phyloP scores from a whole-genome alignment of 768 basidiomycete species.

The Gymnopilus dilepis region DNA sequence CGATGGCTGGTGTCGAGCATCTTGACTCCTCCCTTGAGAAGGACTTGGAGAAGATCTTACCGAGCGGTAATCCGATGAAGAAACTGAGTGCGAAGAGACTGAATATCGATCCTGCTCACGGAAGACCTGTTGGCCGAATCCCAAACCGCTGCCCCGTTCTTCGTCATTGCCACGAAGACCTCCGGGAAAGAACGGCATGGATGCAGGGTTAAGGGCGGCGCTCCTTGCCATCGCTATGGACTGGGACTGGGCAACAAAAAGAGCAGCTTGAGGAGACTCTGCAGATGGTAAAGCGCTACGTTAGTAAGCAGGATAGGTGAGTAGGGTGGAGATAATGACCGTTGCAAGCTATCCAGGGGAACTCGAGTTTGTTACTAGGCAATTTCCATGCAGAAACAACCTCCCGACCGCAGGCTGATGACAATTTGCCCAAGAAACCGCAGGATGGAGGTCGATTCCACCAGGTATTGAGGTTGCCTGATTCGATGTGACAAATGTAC shows the following conservation, averaged over 20 bases:
- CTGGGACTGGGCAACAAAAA: slow-evolving; percentile 39
- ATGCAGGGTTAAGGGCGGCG: slow-evolving; percentile 79
- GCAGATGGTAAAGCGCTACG: slow-evolving; percentile 25
- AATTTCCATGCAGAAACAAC: slow-evolving; percentile 48
- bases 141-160: slow-evolving; percentile 49
- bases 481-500: slow-evolving; percentile 20
- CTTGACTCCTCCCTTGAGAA: slow-evolving; percentile 42
- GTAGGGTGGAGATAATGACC: slow-evolving; percentile 24
- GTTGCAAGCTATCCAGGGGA: slow-evolving; percentile 28
- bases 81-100: slow-evolving; percentile 59
- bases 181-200: slow-evolving; percentile 85
- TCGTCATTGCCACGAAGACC: slow-evolving; percentile 62
- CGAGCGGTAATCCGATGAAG: slow-evolving; percentile 66
- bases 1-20: slow-evolving; percentile 41
- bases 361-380: slow-evolving; percentile 37
- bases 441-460: not conserved
- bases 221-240: slow-evolving; percentile 69
- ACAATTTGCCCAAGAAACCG: slow-evolving; percentile 10
- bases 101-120: slow-evolving; percentile 55
- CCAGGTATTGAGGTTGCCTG: slow-evolving; percentile 6
- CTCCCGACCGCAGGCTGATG: slow-evolving; percentile 19
- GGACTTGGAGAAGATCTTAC: slow-evolving; percentile 75
- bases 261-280: slow-evolving; percentile 41
- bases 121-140: slow-evolving; percentile 51
- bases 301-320: slow-evolving; percentile 34